These are phyloP conservation scores for Tolypocladium ovalisporum DNA, from an alignment of 2,329 filamentous ascomycete genomes.

Conservation along the genomic window DNA sequence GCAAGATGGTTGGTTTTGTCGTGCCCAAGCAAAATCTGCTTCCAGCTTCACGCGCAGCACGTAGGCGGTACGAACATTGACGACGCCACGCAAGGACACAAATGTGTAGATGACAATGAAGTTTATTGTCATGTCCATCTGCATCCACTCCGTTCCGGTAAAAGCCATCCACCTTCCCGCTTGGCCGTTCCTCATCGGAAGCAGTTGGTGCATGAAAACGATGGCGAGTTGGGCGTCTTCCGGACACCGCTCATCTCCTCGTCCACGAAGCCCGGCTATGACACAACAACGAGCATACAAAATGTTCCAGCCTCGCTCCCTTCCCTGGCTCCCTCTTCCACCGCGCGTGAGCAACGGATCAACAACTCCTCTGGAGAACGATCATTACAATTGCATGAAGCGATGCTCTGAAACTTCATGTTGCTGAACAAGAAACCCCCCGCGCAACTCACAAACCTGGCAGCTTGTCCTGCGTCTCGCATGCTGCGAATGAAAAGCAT, in stretches of 20 bases:
- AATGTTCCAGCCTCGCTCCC: neutral
- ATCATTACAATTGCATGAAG: neutral
- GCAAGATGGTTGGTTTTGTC: neutral
- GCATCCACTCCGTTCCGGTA: neutral
- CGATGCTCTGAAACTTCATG: neutral
- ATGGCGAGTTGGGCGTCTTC: neutral
- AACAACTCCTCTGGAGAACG: neutral
- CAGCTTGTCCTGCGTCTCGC: neutral
- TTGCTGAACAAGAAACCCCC: neutral
- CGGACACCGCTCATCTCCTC: neutral
- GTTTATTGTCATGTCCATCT: neutral
- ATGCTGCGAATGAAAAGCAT: neutral
- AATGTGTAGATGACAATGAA: neutral
- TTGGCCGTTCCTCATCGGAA: neutral
- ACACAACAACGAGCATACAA: neutral
- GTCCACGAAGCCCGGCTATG: neutral
- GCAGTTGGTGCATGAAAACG: neutral
- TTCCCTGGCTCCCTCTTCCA: neutral
- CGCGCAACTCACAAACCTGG: neutral
- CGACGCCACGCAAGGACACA: neutral
- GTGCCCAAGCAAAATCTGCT: neutral
- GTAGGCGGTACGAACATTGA: neutral
- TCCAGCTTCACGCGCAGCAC: neutral
- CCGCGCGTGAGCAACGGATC: neutral
- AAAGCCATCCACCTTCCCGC: neutral